Evolutionary conservation across 352 stramenopile genomes (phyloP).

Genomic region (Aphanomyces astaci): DNA sequence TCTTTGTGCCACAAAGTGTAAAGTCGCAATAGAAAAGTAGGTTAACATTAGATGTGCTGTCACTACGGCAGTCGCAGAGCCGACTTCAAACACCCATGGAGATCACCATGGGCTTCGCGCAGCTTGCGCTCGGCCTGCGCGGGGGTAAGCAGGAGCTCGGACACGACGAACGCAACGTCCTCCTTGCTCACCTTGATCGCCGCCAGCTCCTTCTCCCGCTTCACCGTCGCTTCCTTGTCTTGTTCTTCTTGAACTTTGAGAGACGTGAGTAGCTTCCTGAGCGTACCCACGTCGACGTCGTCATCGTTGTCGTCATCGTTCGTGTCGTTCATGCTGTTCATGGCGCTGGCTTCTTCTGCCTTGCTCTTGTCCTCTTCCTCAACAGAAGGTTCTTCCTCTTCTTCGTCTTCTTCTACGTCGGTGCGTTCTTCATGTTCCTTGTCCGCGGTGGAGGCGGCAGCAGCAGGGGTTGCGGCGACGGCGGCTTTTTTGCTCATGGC

Average conservation of each 20-base stretch:
- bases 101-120: slow-evolving; percentile 62
- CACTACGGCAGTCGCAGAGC: slow-evolving; percentile 36
- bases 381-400: slow-evolving; percentile 39
- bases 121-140: slow-evolving; percentile 77
- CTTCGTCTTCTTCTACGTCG: slow-evolving; percentile 33
- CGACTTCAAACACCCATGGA: slow-evolving; percentile 56
- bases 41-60: not conserved
- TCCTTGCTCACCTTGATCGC: slow-evolving; percentile 78
- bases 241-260: slow-evolving; percentile 74
- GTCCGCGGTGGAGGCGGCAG: not conserved
- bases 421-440: slow-evolving; percentile 8
- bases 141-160: slow-evolving; percentile 67
- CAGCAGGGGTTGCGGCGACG: not conserved
- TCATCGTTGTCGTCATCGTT: slow-evolving; percentile 72
- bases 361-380: slow-evolving; percentile 63
- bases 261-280: slow-evolving; percentile 71
- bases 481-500: not conserved
- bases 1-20: no score
- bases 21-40: slow-evolving; percentile 28
- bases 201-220: slow-evolving; percentile 70
- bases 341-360: slow-evolving; percentile 68
- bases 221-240: slow-evolving; percentile 69
- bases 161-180: slow-evolving; percentile 65
- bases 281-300: slow-evolving; percentile 84
- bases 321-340: slow-evolving; percentile 61